phyloP scores from a whole-genome alignment of 495 filamentous ascomycete species.

The Zalerion maritima region DNA sequence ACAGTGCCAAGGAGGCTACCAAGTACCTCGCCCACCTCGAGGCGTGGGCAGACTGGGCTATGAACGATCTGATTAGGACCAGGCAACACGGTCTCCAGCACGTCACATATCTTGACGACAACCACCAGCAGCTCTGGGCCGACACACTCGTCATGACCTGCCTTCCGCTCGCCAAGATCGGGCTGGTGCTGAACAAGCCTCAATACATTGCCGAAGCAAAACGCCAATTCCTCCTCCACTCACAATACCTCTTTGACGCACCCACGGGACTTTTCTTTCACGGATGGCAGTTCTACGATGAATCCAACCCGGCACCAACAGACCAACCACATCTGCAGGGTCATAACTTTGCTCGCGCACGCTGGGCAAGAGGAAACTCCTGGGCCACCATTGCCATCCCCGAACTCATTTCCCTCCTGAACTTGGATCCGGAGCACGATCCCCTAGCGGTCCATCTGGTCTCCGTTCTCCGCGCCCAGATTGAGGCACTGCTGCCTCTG shows the following conservation, averaged over 20 bases:
- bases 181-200: slow-evolving; percentile 44
- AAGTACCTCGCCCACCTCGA: slow-evolving; percentile 59
- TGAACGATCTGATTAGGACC: slow-evolving; percentile 54
- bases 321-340: too few relatives aligned
- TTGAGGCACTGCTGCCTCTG: slow-evolving; percentile 37
- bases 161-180: slow-evolving; percentile 61
- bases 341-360: slow-evolving; percentile 55
- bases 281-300: slow-evolving; percentile 55
- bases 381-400: slow-evolving; percentile 66
- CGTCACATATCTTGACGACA: slow-evolving; percentile 47
- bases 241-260: slow-evolving; percentile 57
- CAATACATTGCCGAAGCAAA: slow-evolving; percentile 62
- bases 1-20: too few relatives aligned
- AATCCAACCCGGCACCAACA: too few relatives aligned
- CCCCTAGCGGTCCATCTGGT: slow-evolving; percentile 45
- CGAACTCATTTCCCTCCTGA: slow-evolving; percentile 54
- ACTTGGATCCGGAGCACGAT: slow-evolving; percentile 37
- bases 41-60: slow-evolving; percentile 62
- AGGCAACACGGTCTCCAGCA: slow-evolving; percentile 62
- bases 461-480: slow-evolving; percentile 47
- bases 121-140: slow-evolving; percentile 60
- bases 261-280: slow-evolving; percentile 57
- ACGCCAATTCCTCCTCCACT: slow-evolving; percentile 54
- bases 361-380: slow-evolving; percentile 50
- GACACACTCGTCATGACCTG: slow-evolving; percentile 75